Evolutionary conservation across 2,329 filamentous ascomycete genomes (phyloP).

Genomic region (Verticillium albo-atrum): DNA sequence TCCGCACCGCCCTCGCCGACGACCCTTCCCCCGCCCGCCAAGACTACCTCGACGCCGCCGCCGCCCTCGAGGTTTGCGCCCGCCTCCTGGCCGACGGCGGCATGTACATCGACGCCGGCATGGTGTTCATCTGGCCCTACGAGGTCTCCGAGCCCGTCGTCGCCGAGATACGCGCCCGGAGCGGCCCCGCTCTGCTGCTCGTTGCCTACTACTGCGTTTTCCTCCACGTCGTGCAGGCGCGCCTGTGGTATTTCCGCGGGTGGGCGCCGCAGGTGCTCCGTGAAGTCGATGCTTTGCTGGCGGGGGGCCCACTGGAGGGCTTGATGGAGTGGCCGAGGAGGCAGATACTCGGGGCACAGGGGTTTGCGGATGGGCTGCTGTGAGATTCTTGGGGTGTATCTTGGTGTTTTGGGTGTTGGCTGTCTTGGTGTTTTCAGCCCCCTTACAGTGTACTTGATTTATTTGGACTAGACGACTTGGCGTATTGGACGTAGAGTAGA

Average conservation of each 20-base stretch:
- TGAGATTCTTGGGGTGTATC: neutral
- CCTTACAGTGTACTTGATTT: too few species aligned
- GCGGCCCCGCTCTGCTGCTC: constrained; percentile 18
- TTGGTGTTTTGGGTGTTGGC: too few species aligned
- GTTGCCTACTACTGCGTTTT: constrained; percentile 18
- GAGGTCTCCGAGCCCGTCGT: constrained; percentile 17
- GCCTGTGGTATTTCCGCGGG: constrained; percentile 19
- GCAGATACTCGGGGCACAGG: neutral
- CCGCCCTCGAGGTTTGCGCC: constrained; percentile 10
- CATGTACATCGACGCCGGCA: constrained; percentile 15
- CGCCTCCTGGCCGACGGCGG: constrained; percentile 17
- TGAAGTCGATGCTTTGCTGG: constrained; percentile 11
- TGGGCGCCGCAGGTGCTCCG: constrained; percentile 18
- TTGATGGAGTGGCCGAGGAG: neutral
- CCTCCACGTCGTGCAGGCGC: constrained; percentile 17
- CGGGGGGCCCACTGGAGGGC: neutral
- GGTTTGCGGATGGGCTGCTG: neutral
- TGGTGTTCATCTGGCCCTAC: constrained; percentile 20
- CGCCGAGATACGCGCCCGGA: constrained; percentile 16
- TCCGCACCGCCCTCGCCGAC: neutral
- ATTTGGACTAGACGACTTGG: too few species aligned
- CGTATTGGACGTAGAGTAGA: too few species aligned
- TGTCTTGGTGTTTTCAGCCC: too few species aligned
- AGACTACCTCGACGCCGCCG: constrained; percentile 15
- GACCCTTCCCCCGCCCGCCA: constrained; percentile 1